These are phyloP conservation scores for Ophiocordyceps australis DNA, from an alignment of 2,329 filamentous ascomycete species.

Conservation along the genomic window DNA sequence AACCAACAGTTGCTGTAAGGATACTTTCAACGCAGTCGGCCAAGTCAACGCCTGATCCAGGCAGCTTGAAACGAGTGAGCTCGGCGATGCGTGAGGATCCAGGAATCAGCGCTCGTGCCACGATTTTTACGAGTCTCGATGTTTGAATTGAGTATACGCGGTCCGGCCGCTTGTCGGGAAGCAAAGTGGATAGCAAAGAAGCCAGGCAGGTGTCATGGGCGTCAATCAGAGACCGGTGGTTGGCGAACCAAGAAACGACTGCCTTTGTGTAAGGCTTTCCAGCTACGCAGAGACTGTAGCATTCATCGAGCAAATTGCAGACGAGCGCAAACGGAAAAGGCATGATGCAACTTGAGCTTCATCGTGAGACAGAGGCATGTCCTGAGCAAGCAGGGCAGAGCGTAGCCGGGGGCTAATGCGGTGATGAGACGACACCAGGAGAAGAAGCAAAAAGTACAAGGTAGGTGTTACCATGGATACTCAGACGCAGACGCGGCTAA, in stretches of 20 bases:
- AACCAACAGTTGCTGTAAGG: constrained; percentile 37
- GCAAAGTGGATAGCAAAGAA: constrained; percentile 55
- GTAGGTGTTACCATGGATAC: too few species aligned
- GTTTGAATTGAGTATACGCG: constrained; percentile 58
- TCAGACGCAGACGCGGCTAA: too few species aligned
- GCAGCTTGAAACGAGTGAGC: constrained; percentile 41
- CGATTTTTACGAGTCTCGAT: constrained; percentile 41
- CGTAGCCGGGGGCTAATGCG: too few species aligned
- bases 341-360: too few species aligned
- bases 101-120: constrained; percentile 48
- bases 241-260: constrained; percentile 50
- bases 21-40: constrained; percentile 52
- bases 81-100: constrained; percentile 40
- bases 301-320: constrained; percentile 54
- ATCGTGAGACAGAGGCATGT: too few species aligned
- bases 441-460: too few species aligned
- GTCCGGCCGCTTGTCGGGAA: constrained; percentile 61
- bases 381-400: too few species aligned
- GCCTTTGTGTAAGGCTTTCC: constrained; percentile 14
- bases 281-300: constrained; percentile 28
- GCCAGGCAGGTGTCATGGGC: constrained; percentile 34
- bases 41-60: constrained; percentile 44
- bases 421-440: too few species aligned
- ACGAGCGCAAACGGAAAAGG: constrained; percentile 50
- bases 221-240: constrained; percentile 40